These are phyloP conservation scores for Suillus spraguei DNA, from an alignment of 768 basidiomycete species.

Conservation along the genomic window DNA sequence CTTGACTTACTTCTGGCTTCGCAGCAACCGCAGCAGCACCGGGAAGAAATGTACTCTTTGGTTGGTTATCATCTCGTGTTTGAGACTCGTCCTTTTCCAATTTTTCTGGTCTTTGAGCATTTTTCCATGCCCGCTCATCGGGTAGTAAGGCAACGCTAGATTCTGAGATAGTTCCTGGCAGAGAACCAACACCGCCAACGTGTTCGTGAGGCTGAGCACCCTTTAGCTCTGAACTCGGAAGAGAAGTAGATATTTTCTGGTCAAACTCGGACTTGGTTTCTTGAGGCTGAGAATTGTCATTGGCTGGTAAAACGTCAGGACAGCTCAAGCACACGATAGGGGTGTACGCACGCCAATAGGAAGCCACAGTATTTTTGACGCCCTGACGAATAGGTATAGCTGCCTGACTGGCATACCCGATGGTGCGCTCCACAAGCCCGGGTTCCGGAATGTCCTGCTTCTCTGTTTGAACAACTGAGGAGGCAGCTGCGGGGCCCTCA, in stretches of 20 bases:
- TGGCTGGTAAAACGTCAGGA: conserved; percentile 19
- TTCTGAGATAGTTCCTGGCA: conserved; percentile 50
- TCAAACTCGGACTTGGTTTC: background rate
- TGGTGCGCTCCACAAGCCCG: conserved; percentile 8
- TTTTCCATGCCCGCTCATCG: conserved; percentile 40
- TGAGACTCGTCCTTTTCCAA: conserved; percentile 8
- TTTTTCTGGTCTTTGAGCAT: background rate
- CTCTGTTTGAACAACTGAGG: conserved; percentile 13
- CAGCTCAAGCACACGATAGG: background rate
- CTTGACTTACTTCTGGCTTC: conserved; percentile 10
- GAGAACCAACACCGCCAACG: conserved; percentile 46
- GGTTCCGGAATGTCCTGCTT: conserved; percentile 15
- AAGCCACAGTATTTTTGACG: conserved; percentile 3
- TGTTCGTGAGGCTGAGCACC: conserved; percentile 36
- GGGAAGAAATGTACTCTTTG: conserved; percentile 13
- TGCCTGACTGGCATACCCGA: conserved; percentile 15
- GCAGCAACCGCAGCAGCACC: conserved; percentile 8
- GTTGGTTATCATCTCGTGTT: conserved; percentile 9
- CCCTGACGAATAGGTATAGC: conserved; percentile 11
- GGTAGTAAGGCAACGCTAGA: conserved; percentile 50
- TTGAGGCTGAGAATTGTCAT: background rate
- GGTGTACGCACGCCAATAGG: conserved; percentile 19
- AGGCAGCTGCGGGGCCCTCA: background rate
- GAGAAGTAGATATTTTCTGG: conserved; percentile 19
- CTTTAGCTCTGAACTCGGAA: conserved; percentile 38